Conservation (phyloP, 805 yeast species). For the Metschnikowia hibisci region DNA sequence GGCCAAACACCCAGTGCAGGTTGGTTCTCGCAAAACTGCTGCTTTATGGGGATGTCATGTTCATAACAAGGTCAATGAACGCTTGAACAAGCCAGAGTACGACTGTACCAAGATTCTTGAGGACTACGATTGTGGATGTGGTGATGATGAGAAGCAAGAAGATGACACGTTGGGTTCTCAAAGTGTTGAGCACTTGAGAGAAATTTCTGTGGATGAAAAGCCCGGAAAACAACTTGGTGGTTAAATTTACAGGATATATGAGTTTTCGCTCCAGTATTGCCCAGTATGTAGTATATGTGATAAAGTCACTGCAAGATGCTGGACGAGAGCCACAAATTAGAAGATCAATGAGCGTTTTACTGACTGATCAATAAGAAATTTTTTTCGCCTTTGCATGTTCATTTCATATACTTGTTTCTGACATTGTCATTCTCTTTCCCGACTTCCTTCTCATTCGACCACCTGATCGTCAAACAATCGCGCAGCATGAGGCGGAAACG, state of each 20-base stretch:
- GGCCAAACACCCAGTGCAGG: conserved; percentile 78
- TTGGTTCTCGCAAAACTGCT: conserved; percentile 69
- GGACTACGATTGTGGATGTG: conserved; percentile 97
- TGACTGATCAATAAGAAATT: too few relatives aligned
- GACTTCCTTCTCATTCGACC: too few relatives aligned
- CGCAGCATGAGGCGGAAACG: conserved; percentile 26
- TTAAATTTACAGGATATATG: neutral
- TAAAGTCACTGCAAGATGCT: too few relatives aligned
- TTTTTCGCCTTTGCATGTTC: too few relatives aligned
- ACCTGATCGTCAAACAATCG: conserved; percentile 19
- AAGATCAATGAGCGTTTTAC: too few relatives aligned
- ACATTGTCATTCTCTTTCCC: too few relatives aligned
- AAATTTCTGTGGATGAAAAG: conserved; percentile 44
- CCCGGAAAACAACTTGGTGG: conserved; percentile 45
- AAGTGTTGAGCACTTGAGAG: conserved; percentile 36
- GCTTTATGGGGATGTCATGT: conserved; percentile 92
- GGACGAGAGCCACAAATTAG: too few relatives aligned
- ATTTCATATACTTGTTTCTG: too few relatives aligned
- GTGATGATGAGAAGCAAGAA: conserved; percentile 57
- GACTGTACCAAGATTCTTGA: conserved; percentile 85
- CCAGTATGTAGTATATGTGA: too few relatives aligned
- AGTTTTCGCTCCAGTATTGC: neutral
- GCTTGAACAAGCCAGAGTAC: conserved; percentile 44
- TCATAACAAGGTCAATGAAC: conserved; percentile 24
- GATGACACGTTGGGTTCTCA: conserved; percentile 39